A percentile compares a stretch with the other conserved stretches of the same genome.
Conservation (phyloP, 805 yeast species). For the Starmerella vitae region DNA sequence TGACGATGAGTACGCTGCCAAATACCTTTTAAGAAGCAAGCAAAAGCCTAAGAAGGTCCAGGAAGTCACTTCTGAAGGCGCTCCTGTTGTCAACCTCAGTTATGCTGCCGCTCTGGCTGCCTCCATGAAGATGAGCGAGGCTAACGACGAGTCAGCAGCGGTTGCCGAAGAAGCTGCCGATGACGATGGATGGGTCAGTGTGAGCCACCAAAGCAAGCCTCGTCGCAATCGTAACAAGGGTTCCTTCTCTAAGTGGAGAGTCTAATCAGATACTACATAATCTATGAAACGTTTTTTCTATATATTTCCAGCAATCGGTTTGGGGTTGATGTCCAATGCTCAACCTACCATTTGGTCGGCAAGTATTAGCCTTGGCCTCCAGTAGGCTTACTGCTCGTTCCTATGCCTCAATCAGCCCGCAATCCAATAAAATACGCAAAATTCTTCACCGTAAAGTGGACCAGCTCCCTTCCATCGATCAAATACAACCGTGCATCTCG, state of each 20-base stretch:
- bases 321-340: too few relatives aligned
- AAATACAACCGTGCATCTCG: conserved; percentile 41
- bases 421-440: conserved; percentile 15
- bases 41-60: conserved; percentile 8
- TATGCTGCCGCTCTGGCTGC: conserved; percentile 23
- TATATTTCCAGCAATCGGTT: too few relatives aligned
- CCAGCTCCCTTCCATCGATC: conserved; percentile 10
- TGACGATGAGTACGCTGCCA: conserved; percentile 25
- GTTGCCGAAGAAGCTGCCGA: conserved; percentile 12
- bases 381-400: too few relatives aligned
- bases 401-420: conserved; percentile 15
- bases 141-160: conserved; percentile 6
- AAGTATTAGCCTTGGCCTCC: too few relatives aligned
- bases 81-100: conserved; percentile 17
- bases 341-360: too few relatives aligned
- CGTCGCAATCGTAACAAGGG: conserved; percentile 17
- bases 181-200: conserved; percentile 23
- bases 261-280: too few relatives aligned
- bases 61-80: conserved; percentile 10
- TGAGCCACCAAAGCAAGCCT: conserved; percentile 15
- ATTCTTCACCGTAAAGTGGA: conserved; percentile 13
- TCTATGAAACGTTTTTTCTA: too few relatives aligned
- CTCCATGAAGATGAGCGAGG: conserved; percentile 18
- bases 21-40: conserved; percentile 18
- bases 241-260: conserved; percentile 18